Evolutionary conservation across 2,329 filamentous ascomycete genomes (phyloP).

Genomic region (Aureobasidium sp.): DNA sequence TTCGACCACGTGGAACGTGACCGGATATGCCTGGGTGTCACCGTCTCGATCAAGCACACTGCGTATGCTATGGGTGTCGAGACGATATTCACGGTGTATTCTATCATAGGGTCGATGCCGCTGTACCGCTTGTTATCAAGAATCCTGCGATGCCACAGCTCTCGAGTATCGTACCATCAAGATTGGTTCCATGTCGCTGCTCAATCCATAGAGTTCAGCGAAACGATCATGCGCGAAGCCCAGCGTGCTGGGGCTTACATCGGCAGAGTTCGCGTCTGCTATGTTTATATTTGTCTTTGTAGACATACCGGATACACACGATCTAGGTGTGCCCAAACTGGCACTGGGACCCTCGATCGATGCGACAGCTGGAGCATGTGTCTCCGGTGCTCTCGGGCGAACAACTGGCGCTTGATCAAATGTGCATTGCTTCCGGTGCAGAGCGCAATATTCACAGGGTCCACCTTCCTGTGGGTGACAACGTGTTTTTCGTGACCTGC

Average conservation of each 20-base stretch:
- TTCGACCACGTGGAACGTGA: not conserved
- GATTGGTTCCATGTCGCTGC: not conserved
- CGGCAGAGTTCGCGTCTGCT: not conserved
- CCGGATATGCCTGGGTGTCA: not conserved
- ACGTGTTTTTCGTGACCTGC: not conserved
- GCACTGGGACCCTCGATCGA: not conserved
- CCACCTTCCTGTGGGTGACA: not conserved
- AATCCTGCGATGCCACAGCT: too few relatives aligned
- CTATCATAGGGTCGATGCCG: not conserved
- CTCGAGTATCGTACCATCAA: too few relatives aligned
- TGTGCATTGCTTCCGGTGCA: not conserved
- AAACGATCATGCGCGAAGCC: not conserved
- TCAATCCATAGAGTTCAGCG: not conserved
- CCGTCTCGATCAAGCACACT: not conserved
- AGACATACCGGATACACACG: not conserved
- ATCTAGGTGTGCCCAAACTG: not conserved
- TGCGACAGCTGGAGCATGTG: not conserved
- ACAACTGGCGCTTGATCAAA: not conserved
- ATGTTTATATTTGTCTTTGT: not conserved
- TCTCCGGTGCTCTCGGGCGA: not conserved
- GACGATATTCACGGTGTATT: not conserved
- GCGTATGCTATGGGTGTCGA: slow-evolving; percentile 1
- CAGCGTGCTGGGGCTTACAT: not conserved
- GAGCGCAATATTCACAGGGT: not conserved
- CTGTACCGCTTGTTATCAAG: not conserved